phyloP scores from a whole-genome alignment of 2,329 filamentous ascomycete genomes.

The Byssothecium circinans region DNA sequence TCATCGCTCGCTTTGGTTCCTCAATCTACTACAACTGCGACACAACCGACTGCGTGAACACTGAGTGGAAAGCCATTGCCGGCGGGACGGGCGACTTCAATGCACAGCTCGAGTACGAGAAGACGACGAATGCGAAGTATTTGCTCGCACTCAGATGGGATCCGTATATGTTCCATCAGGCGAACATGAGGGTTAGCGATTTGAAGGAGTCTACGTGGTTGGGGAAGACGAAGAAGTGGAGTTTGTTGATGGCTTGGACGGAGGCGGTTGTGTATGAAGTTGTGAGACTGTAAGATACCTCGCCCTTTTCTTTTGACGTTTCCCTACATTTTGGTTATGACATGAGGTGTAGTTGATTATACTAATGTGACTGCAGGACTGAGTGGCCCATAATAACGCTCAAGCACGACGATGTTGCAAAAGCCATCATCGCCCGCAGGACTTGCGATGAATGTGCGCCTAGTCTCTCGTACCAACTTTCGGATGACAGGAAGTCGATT shows the following conservation, averaged over 20 bases:
- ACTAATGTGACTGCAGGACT: slow-evolving; percentile 7
- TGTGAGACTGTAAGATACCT: slow-evolving; percentile 43
- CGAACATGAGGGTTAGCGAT: slow-evolving; percentile 56
- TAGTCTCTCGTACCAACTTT: slow-evolving; percentile 49
- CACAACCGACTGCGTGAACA: slow-evolving; percentile 53
- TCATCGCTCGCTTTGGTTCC: slow-evolving; percentile 60
- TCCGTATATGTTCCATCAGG: slow-evolving; percentile 63
- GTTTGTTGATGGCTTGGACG: slow-evolving; percentile 59
- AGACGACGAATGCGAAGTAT: slow-evolving; percentile 55
- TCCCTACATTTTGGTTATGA: no score
- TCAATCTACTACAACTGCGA: slow-evolving; percentile 66
- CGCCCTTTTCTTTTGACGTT: background rate
- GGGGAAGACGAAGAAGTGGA: slow-evolving; percentile 48
- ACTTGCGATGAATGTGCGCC: slow-evolving; percentile 56
- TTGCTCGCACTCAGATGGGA: slow-evolving; percentile 57
- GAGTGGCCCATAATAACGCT: slow-evolving; percentile 56
- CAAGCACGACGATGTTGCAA: slow-evolving; percentile 57
- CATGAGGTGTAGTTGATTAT: no score
- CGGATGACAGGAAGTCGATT: slow-evolving; percentile 47
- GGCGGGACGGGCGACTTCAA: slow-evolving; percentile 53
- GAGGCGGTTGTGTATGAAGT: slow-evolving; percentile 58
- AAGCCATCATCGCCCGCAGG: slow-evolving; percentile 54
- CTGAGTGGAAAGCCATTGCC: slow-evolving; percentile 61
- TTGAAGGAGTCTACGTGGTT: slow-evolving; percentile 50
- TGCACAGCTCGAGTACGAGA: slow-evolving; percentile 54